Evolutionary conservation across 2,329 filamentous ascomycete species (phyloP).

Genomic region (Fusarium avenaceum): DNA sequence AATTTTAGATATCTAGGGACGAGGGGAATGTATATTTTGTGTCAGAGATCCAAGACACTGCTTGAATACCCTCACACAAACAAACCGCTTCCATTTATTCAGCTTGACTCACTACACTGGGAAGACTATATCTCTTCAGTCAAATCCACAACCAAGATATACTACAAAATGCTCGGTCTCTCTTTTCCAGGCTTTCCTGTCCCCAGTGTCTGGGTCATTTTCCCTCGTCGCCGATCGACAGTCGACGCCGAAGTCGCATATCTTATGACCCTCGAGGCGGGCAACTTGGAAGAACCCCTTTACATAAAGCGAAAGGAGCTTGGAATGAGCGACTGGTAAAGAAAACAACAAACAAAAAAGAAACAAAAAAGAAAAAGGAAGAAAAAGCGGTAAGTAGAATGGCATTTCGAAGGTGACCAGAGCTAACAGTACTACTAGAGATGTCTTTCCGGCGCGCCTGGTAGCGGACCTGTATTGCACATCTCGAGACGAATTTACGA

Average conservation of each 20-base stretch:
- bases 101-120: neutral
- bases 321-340: constrained; percentile 38
- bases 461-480: constrained; percentile 17
- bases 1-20: neutral
- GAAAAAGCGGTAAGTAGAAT: constrained; percentile 10
- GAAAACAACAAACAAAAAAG: neutral
- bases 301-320: constrained; percentile 28
- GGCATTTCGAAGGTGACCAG: neutral
- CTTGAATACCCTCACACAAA: constrained; percentile 8
- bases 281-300: constrained; percentile 39
- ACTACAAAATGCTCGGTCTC: constrained; percentile 41
- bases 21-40: neutral
- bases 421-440: neutral
- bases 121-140: neutral
- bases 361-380: neutral
- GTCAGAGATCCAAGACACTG: neutral
- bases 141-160: neutral
- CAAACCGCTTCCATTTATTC: neutral
- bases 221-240: constrained; percentile 38
- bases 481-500: constrained; percentile 26
- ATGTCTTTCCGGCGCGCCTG: constrained; percentile 22
- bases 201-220: constrained; percentile 36
- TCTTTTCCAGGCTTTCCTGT: constrained; percentile 35
- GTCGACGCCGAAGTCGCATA: constrained; percentile 30
- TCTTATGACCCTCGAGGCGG: constrained; percentile 32